Percentiles rank a stretch among this genome's conserved stretches.
phyloP scores from a whole-genome alignment of 2,329 filamentous ascomycete genomes.

The Graphilbum ipis-grandicollis region DNA sequence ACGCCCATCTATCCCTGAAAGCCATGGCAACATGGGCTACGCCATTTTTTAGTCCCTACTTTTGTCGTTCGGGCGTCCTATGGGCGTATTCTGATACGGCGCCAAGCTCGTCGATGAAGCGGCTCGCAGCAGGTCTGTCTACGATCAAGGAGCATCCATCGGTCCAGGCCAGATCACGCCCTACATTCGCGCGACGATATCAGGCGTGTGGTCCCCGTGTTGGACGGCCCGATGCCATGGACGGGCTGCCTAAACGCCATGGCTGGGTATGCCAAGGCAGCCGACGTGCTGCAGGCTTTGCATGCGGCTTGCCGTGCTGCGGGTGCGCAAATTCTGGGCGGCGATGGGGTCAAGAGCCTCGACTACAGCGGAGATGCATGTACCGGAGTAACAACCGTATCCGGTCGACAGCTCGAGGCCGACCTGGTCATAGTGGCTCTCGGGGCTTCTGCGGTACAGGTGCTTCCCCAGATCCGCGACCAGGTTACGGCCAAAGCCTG shows the following conservation, averaged over 20 bases:
- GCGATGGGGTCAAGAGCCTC: conserved; percentile 14
- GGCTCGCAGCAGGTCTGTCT: conserved; percentile 20
- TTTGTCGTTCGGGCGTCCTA: conserved; percentile 26
- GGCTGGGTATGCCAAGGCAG: conserved; percentile 38
- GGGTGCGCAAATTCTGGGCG: conserved; percentile 19
- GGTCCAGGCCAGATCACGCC: not conserved
- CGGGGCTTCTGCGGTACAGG: conserved; percentile 9
- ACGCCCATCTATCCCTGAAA: conserved; percentile 34
- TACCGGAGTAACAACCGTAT: no score
- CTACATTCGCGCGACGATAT: conserved; percentile 22
- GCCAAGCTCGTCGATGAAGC: conserved; percentile 29
- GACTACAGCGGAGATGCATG: conserved; percentile 16
- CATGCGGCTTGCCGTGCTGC: conserved; percentile 21
- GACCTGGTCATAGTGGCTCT: no score
- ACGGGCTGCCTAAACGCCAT: conserved; percentile 39
- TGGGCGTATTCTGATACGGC: no score
- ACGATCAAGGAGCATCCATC: no score
- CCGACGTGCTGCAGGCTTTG: conserved; percentile 28
- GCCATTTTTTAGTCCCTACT: conserved; percentile 34
- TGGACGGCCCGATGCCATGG: conserved; percentile 30
- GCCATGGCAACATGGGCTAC: conserved; percentile 33
- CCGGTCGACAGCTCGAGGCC: no score
- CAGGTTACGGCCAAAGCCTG: conserved; percentile 37
- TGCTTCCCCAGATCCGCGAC: conserved; percentile 29
- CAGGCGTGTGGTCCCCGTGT: conserved; percentile 27